Evolutionary conservation across 176 grass and related monocot genomes (phyloP), one percentile per base, ranked within the genome.

Genomic region (Oryza meridionalis): DNA sequence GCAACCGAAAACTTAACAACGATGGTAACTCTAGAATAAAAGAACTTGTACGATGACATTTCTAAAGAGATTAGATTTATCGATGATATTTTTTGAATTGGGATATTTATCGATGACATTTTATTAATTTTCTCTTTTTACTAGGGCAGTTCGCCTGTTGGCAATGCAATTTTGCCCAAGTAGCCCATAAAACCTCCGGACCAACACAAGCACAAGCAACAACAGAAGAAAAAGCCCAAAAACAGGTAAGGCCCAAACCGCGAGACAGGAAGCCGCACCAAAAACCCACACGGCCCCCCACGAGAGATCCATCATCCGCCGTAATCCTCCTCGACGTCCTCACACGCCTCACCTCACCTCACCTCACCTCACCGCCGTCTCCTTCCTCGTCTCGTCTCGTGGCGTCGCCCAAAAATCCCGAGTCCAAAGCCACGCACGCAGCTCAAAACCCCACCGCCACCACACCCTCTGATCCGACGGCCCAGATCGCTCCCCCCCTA

Each of bases 381-480:
- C 68, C 37, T 27, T 53, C 66, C 33, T 69, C 67, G 32, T 40
- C 5, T n/a, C 21, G 51, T 37, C 49, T 47, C 65, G 76, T 62
- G 70, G 65, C 80, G 19, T 21, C 15, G 7, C 72, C 78, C 81
- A 68, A 75, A 77, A 12, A 58, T 58, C 55, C 15, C 50, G 16
- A 43, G 42, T 43, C 42, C 58, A 7, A 62, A 62, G 21, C 58
- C 58, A 62, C n/a, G 13, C 65, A 17, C 71, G 49, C 12, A 24
- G 55, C 19, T 62, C n/a, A 51, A 79, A 84, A 49, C 76, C 72
- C 58, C 38, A 77, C 73, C 47, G 2, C 15, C 9, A 14, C 33
- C 9, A 14, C 33, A 37, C 66, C 79, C 7, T 73, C 82, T 53
- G 69, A 92, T 92, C 90, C 25, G 70, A 92, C 90, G 90, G 86